Evolutionary conservation across 2,329 filamentous ascomycete genomes (phyloP).

Genomic region (Trichoderma polysporum): DNA sequence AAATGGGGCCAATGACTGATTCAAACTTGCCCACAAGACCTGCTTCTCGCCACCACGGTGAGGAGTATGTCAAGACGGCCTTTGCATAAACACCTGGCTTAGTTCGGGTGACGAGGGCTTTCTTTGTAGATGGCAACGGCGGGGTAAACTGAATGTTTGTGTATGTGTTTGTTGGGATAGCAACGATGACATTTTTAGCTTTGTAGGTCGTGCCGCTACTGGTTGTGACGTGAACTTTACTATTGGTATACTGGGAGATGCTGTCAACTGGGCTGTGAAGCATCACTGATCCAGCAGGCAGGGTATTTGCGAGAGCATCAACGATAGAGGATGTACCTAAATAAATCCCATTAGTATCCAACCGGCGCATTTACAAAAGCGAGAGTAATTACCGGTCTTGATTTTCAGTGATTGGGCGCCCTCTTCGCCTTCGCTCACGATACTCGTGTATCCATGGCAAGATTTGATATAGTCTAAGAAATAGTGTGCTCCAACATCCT

Average conservation of each 20-base stretch:
- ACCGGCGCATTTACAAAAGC: no score
- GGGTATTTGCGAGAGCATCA: no score
- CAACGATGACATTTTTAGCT: constrained; percentile 29
- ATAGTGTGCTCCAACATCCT: no score
- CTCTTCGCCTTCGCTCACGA: no score
- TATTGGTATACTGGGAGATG: background rate
- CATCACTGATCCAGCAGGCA: constrained; percentile 24
- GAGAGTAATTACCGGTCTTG: no score
- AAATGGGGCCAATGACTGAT: constrained; percentile 33
- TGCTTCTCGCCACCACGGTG: constrained; percentile 46
- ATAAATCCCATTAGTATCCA: no score
- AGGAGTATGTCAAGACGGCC: constrained; percentile 40
- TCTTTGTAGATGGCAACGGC: constrained; percentile 33
- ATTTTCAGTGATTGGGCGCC: no score
- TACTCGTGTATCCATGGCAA: no score
- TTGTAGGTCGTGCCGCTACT: constrained; percentile 17
- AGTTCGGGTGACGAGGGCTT: constrained; percentile 30
- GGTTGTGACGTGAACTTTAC: constrained; percentile 23
- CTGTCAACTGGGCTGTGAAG: constrained; percentile 24
- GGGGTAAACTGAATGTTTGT: no score
- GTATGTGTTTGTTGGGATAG: constrained; percentile 30
- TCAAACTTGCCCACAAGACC: constrained; percentile 44
- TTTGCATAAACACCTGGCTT: constrained; percentile 40
- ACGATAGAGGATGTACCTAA: no score
- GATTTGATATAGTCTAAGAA: no score